Conservation (phyloP, 108 stramenopile species). For the Skeletonema costatum region DNA sequence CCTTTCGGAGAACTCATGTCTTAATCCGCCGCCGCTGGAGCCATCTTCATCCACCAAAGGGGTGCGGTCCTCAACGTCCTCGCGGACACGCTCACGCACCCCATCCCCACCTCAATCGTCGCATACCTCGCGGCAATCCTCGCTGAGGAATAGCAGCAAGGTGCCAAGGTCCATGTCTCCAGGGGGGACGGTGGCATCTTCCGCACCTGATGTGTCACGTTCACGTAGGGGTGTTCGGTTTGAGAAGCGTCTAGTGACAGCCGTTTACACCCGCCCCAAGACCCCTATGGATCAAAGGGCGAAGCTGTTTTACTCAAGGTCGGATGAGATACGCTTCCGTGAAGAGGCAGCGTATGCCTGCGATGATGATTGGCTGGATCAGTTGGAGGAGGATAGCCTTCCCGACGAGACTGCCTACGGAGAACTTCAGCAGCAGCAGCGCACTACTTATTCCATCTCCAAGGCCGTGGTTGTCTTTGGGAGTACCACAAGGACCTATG, state of each 20-base stretch:
- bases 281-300: conserved; percentile 34
- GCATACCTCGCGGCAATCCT: conserved; percentile 1
- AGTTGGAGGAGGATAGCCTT: conserved; percentile 4
- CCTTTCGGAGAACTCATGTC: not conserved
- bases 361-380: conserved; percentile 4
- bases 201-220: conserved; percentile 5
- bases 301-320: conserved; percentile 35
- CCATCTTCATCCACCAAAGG: not conserved
- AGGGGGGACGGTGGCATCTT: conserved; percentile 27
- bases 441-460: conserved; percentile 37
- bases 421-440: not conserved
- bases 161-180: conserved; percentile 27
- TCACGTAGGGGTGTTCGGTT: conserved; percentile 28
- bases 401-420: not conserved
- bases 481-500: conserved; percentile 25
- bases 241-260: conserved; percentile 9
- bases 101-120: conserved; percentile 14
- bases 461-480: conserved; percentile 40
- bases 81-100: conserved; percentile 15
- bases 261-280: conserved; percentile 28
- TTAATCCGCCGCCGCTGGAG: not conserved
- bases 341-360: conserved; percentile 24
- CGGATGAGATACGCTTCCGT: conserved; percentile 44
- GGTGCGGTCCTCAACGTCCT: conserved; percentile 9
- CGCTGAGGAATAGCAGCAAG: conserved; percentile 9